Evolutionary conservation across 1,284 basidiomycete species (phyloP).

Genomic region (Volvariella surrecta): DNA sequence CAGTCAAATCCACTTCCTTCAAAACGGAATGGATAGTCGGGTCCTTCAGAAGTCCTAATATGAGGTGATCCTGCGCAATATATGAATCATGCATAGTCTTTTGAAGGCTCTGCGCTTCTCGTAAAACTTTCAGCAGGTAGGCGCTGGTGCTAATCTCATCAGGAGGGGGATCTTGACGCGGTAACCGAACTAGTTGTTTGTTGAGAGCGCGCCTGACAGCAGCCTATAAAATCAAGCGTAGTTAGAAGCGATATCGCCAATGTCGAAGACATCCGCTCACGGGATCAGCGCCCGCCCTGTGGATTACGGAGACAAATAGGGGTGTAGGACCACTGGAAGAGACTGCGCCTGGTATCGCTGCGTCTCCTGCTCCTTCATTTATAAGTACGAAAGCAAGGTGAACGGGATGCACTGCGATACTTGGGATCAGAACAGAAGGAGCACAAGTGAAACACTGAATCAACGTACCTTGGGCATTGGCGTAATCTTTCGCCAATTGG

Average conservation of each 20-base stretch:
- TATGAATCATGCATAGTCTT: constrained; percentile 91
- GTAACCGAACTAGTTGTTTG: constrained; percentile 67
- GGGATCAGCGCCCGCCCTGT: constrained; percentile 71
- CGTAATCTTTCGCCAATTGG: constrained; percentile 77
- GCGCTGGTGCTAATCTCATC: constrained; percentile 67
- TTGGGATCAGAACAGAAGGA: constrained; percentile 2
- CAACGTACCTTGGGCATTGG: constrained; percentile 62
- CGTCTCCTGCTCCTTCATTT: constrained; percentile 32
- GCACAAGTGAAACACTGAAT: background rate
- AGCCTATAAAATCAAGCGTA: constrained; percentile 25
- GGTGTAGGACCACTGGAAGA: constrained; percentile 28
- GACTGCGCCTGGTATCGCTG: constrained; percentile 20
- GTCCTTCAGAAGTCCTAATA: constrained; percentile 75
- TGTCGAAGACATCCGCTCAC: constrained; percentile 33
- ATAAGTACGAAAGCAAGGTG: constrained; percentile 6
- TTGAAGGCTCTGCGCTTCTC: constrained; percentile 74
- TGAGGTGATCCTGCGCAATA: constrained; percentile 85
- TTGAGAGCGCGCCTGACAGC: constrained; percentile 56
- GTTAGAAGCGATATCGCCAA: background rate
- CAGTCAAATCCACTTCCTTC: constrained; percentile 70
- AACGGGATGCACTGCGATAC: constrained; percentile 4
- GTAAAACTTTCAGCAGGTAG: constrained; percentile 59
- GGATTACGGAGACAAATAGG: constrained; percentile 68
- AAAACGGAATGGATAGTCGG: constrained; percentile 54
- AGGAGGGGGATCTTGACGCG: constrained; percentile 80